Evolutionary conservation across 1,284 basidiomycete genomes (phyloP), one percentile per base, ranked within the genome.

Genomic region (Ganoderma multipileum): DNA sequence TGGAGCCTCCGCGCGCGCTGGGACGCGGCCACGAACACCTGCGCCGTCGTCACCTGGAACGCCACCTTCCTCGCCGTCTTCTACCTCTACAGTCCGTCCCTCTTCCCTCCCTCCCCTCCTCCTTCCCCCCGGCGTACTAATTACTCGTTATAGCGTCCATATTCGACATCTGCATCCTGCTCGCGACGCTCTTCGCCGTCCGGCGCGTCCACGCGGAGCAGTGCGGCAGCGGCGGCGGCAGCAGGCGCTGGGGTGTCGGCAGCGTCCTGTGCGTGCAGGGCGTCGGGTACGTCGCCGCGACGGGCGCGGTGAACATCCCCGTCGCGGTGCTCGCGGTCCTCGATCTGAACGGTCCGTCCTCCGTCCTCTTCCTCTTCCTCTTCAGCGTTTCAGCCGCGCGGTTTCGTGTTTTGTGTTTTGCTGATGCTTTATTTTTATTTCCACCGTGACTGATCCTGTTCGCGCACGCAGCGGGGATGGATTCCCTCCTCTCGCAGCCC

Each of bases 251-350:
- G 70, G 38, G 54, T 23, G 33, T 71, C 42, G 67, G 70, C 28
- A 64, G 64, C 36, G 61, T 58, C 47, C 65, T 71, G n/a, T 68
- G 70, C 63, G 57, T 68, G 20, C 70, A 71, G 65, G 70, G 70
- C 64, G 60, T 71, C 33, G 61, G 70, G 39, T 71, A 71, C 70
- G 65, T 71, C 54, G 59, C 63, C 28, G 67, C 41, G 59, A 71
- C 70, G n/a, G 68, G 67, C 52, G 38, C 54, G 12, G 67, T 59
- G 8, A 71, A 68, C 64, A 26, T 71, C 12, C 70, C 70, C 28
- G 65, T 68, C 52, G 63, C 65, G n/a, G 67, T 68, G 16, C 65
- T 71, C 61, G 67, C 67, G n/a, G 36, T 63, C n/a, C 38, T 68
- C 11, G 41, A 71, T 47, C 65, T 71, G 16, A 71, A 68, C 39